Conservation (phyloP, 1,284 basidiomycete genomes). For the Ceratobasidium papillatum region DNA sequence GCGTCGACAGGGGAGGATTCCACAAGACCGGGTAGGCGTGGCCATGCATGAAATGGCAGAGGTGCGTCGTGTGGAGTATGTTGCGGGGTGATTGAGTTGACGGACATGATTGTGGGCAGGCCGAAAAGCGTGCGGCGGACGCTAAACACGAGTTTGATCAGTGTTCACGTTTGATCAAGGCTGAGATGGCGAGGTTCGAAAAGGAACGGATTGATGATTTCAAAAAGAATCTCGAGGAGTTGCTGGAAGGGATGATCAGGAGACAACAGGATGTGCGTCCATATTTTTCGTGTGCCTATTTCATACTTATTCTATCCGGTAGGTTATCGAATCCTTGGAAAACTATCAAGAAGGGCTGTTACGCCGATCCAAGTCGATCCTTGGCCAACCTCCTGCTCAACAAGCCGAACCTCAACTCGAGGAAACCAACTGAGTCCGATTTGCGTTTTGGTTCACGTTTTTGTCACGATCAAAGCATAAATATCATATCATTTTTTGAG, state of each 20-base stretch:
- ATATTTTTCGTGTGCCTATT: not conserved
- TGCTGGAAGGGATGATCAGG: conserved; percentile 82
- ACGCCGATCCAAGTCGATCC: conserved; percentile 49
- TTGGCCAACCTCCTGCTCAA: conserved; percentile 9
- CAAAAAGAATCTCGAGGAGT: conserved; percentile 76
- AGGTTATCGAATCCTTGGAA: conserved; percentile 79
- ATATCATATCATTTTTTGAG: conserved; percentile 42
- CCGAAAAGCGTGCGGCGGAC: conserved; percentile 82
- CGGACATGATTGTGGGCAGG: conserved; percentile 57
- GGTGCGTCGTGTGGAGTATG: conserved; percentile 55
- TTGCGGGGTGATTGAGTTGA: conserved; percentile 10
- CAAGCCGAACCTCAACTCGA: conserved; percentile 3
- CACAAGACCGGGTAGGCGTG: conserved; percentile 70
- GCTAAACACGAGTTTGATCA: conserved; percentile 88
- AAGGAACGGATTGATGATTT: conserved; percentile 91
- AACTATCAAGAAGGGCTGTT: conserved; percentile 73
- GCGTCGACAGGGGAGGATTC: conserved; percentile 73
- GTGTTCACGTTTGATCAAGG: conserved; percentile 86
- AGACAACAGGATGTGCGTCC: conserved; percentile 78
- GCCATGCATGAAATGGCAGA: conserved; percentile 82
- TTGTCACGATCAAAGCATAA: conserved; percentile 18
- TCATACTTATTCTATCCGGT: not conserved
- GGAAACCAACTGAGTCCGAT: not conserved
- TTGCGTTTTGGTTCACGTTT: not conserved
- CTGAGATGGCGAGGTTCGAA: conserved; percentile 94